Conservation (phyloP, 345 rosid species). For the Dipteronia dyeriana region DNA sequence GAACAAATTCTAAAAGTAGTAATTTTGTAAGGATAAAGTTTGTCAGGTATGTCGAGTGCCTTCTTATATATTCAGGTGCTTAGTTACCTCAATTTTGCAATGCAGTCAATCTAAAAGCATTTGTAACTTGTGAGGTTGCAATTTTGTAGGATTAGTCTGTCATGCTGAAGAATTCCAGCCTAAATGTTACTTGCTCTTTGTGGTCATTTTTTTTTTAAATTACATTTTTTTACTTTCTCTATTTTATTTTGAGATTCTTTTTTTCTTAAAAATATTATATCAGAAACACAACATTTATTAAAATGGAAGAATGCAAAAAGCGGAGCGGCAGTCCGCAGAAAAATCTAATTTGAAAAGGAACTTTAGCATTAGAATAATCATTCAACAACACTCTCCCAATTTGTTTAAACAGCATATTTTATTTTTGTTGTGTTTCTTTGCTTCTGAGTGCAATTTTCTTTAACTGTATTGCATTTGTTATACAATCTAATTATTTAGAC, state of each 20-base stretch:
- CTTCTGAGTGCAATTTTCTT: neutral
- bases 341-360: neutral
- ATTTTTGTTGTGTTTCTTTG: neutral
- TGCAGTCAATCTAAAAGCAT: neutral
- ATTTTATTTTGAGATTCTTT: too few relatives aligned
- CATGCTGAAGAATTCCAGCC: neutral
- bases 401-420: neutral
- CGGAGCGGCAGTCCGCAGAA: neutral
- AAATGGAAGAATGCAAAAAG: neutral
- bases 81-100: neutral
- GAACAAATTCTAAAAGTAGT: neutral
- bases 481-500: neutral
- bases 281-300: too few relatives aligned
- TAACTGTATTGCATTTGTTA: neutral
- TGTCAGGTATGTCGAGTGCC: too few relatives aligned
- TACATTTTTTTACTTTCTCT: too few relatives aligned
- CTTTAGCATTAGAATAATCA: neutral
- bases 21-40: neutral
- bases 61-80: too few relatives aligned
- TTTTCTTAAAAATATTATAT: too few relatives aligned
- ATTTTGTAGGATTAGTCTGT: neutral
- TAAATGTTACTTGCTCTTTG: neutral
- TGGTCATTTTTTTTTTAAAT: too few relatives aligned
- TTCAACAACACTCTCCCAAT: neutral
- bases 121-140: neutral